Conservation (phyloP, 2,329 filamentous ascomycete genomes). For the Colletotrichum godetiae region DNA sequence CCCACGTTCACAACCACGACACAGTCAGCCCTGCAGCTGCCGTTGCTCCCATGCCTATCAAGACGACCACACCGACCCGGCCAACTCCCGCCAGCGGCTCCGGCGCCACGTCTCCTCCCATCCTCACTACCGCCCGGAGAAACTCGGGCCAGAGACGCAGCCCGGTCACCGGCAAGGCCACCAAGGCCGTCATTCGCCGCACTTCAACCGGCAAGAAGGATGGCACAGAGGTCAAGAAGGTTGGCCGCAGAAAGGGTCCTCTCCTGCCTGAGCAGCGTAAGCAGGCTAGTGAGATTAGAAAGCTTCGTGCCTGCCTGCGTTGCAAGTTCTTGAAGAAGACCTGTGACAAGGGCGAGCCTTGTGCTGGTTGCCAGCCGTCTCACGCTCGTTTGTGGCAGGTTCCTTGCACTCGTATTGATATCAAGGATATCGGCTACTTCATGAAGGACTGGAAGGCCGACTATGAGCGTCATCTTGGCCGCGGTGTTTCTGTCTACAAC, state of each 20-base stretch:
- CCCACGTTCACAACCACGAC: conserved; percentile 56
- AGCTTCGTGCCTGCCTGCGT: conserved; percentile 90
- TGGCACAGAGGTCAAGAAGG: conserved; percentile 84
- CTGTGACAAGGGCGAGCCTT: conserved; percentile 97
- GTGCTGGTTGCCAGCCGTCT: conserved; percentile 93
- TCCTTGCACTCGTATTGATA: conserved; percentile 96
- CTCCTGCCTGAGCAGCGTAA: conserved; percentile 93
- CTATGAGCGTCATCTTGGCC: conserved; percentile 88
- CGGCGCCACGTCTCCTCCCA: conserved; percentile 69
- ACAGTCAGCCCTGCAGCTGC: conserved; percentile 75
- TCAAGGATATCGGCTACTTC: conserved; percentile 98
- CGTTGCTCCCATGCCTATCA: conserved; percentile 77
- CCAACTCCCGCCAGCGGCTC: conserved; percentile 71
- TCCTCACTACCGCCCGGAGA: conserved; percentile 71
- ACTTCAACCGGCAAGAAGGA: conserved; percentile 83
- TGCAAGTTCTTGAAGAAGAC: conserved; percentile 99
- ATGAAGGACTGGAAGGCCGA: conserved; percentile 99
- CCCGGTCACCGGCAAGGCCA: conserved; percentile 78
- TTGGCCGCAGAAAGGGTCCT: conserved; percentile 89
- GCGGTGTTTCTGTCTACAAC: conserved; percentile 91
- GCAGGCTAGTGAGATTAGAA: conserved; percentile 96
- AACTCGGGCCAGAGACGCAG: conserved; percentile 80
- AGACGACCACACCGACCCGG: conserved; percentile 68
- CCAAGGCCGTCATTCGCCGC: conserved; percentile 87
- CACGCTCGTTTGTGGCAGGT: conserved; percentile 98